Conservation (phyloP, 345 rosid species). For the Rhizophora mangle region DNA sequence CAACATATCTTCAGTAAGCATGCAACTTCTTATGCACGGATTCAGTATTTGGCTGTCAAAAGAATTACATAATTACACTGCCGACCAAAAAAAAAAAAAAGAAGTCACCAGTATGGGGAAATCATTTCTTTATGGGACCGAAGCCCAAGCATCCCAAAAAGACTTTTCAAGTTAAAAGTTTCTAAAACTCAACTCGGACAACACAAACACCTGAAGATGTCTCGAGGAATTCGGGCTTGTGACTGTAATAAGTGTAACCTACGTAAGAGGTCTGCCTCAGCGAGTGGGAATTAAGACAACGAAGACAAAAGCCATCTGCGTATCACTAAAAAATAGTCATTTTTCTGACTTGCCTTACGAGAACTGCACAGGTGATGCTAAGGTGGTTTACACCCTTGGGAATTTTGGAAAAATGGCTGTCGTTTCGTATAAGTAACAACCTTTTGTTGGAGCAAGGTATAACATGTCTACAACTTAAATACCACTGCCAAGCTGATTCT, state of each 20-base stretch:
- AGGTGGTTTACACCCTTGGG: background rate
- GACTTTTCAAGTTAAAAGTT: too few species aligned
- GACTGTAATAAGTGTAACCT: background rate
- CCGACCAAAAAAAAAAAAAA: too few species aligned
- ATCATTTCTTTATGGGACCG: too few species aligned
- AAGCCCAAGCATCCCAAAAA: background rate
- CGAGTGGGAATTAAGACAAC: too few species aligned
- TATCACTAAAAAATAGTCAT: too few species aligned
- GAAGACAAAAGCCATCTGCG: too few species aligned
- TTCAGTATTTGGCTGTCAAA: background rate
- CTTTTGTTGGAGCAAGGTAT: background rate
- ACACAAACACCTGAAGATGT: background rate
- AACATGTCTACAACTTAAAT: background rate
- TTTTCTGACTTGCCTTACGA: too few species aligned
- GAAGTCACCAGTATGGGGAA: too few species aligned
- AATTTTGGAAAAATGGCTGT: background rate
- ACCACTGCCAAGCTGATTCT: background rate
- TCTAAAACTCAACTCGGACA: background rate
- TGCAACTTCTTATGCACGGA: background rate
- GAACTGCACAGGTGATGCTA: too few species aligned
- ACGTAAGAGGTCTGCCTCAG: too few species aligned
- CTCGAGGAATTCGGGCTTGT: background rate
- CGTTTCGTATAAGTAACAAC: background rate
- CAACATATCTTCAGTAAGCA: background rate
- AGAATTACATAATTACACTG: background rate